A percentile compares a stretch with the other conserved stretches of the same genome.
phyloP scores from a whole-genome alignment of 208 protist species.

The Acanthamoeba lenticulata region DNA sequence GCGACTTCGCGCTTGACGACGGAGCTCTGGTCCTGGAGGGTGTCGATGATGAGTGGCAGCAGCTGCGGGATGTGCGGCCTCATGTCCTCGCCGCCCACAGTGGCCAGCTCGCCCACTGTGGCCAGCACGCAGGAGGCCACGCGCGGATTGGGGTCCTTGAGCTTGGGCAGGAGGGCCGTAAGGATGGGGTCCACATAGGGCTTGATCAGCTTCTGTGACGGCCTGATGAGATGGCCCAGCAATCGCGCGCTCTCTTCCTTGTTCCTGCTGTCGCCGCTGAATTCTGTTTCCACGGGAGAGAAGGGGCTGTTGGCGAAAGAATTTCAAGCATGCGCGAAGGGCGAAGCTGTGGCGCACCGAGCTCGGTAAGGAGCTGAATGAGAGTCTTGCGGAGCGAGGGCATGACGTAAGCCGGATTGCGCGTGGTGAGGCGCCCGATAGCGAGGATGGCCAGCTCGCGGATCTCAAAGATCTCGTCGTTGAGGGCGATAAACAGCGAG shows the following conservation, averaged over 20 bases:
- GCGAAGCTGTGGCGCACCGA: conserved; percentile 80
- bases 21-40: conserved; percentile 88
- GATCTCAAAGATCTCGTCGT: conserved; percentile 92
- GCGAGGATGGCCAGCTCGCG: conserved; percentile 89
- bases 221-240: conserved; percentile 85
- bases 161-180: conserved; percentile 85
- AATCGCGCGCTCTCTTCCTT: conserved; percentile 88
- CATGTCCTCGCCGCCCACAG: conserved; percentile 84
- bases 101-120: conserved; percentile 87
- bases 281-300: conserved; percentile 64
- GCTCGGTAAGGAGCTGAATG: conserved; percentile 91
- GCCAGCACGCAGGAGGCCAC: conserved; percentile 80
- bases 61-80: conserved; percentile 83
- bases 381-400: conserved; percentile 91
- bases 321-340: no score
- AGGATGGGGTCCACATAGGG: conserved; percentile 90
- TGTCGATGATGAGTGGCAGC: conserved; percentile 89
- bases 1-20: conserved; percentile 83
- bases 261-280: conserved; percentile 78
- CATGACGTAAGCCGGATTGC: conserved; percentile 92
- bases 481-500: conserved; percentile 91
- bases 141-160: conserved; percentile 66
- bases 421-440: conserved; percentile 88
- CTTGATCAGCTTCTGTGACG: conserved; percentile 84
- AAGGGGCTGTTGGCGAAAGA: no score